These are phyloP conservation scores for Saxophila tyrrhenica DNA, from an alignment of 495 filamentous ascomycete species.

Conservation along the genomic window DNA sequence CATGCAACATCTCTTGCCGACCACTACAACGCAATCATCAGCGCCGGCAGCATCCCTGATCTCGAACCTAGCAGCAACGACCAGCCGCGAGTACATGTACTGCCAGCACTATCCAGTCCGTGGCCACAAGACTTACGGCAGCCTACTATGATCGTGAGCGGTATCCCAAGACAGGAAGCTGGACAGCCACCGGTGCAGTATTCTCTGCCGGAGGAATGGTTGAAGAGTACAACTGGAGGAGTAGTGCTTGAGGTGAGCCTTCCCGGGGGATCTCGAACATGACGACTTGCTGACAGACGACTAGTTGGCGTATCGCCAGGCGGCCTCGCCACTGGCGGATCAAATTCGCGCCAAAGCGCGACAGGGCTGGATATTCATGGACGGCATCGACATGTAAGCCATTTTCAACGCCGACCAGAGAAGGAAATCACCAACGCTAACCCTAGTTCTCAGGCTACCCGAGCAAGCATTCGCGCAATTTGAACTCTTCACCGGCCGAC, in stretches of 20 bases:
- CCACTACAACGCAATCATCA: constrained; percentile 49
- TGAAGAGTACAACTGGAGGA: constrained; percentile 64
- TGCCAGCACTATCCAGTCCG: constrained; percentile 44
- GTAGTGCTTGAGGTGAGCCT: constrained; percentile 55
- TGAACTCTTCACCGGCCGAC: constrained; percentile 71
- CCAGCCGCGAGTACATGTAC: constrained; percentile 33
- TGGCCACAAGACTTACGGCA: constrained; percentile 56
- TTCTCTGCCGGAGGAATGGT: constrained; percentile 62
- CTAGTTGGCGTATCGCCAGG: constrained; percentile 55
- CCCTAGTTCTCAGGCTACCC: too few relatives aligned
- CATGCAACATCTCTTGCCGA: constrained; percentile 54
- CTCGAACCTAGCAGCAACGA: background rate
- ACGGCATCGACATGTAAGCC: constrained; percentile 54
- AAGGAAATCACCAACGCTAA: too few relatives aligned
- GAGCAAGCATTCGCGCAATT: constrained; percentile 80
- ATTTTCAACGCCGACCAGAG: background rate
- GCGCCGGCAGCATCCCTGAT: background rate
- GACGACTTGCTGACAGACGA: background rate
- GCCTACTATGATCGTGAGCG: constrained; percentile 66
- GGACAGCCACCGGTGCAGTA: constrained; percentile 57
- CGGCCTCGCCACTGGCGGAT: constrained; percentile 56
- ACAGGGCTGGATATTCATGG: constrained; percentile 64
- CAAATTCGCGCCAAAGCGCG: constrained; percentile 54
- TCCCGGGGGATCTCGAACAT: background rate
- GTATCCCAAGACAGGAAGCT: constrained; percentile 59